These are phyloP conservation scores for Ogataea angusta DNA, from an alignment of 805 yeast genomes.

Conservation along the genomic window DNA sequence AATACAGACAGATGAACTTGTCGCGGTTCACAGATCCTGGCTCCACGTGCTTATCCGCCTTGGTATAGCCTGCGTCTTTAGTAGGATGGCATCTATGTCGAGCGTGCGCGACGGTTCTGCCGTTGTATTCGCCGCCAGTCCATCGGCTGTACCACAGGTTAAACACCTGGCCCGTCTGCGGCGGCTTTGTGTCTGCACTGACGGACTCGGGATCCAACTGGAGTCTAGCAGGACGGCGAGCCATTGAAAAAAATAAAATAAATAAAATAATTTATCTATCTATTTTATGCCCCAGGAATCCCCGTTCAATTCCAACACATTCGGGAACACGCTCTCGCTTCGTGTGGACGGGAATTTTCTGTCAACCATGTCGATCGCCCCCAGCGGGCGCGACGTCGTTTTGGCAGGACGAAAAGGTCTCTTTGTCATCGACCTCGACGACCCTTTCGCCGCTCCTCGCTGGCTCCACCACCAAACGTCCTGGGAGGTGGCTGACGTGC, in stretches of 20 bases:
- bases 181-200: conserved; percentile 59
- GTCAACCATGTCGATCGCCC: conserved; percentile 78
- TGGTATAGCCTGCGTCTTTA: conserved; percentile 72
- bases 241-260: conserved; percentile 1
- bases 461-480: conserved; percentile 90
- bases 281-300: conserved; percentile 12
- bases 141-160: conserved; percentile 88
- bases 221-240: conserved; percentile 56
- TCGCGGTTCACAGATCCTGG: conserved; percentile 28
- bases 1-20: conserved; percentile 68
- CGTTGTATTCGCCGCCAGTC: conserved; percentile 70
- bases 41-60: conserved; percentile 49
- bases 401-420: conserved; percentile 83
- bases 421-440: conserved; percentile 87
- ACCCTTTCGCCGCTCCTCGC: conserved; percentile 92
- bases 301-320: conserved; percentile 51
- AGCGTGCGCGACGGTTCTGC: conserved; percentile 39
- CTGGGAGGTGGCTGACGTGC: conserved; percentile 99
- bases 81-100: conserved; percentile 60
- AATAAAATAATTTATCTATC: background rate
- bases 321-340: conserved; percentile 77
- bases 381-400: conserved; percentile 90
- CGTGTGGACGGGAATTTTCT: conserved; percentile 91
- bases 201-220: conserved; percentile 66
- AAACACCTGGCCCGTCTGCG: conserved; percentile 76